Percentiles rank a stretch among this genome's conserved stretches.
phyloP scores from a whole-genome alignment of 768 basidiomycete species.

The Leccinum aurantiacum region DNA sequence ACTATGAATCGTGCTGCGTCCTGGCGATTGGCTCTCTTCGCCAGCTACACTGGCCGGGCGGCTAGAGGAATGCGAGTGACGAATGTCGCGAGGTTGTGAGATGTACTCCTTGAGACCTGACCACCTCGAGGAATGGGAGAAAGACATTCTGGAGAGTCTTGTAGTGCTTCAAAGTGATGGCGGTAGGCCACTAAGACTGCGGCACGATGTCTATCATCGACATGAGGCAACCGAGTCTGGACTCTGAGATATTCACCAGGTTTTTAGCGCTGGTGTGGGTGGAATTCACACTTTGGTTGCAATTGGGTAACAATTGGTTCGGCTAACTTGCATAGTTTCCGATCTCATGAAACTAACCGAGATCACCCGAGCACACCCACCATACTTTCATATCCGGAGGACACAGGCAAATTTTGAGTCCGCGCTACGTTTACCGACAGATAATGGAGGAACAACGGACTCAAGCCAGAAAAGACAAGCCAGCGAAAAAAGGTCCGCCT shows the following conservation, averaged over 20 bases:
- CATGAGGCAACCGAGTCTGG: constrained; percentile 4
- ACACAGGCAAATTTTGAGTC: constrained; percentile 6
- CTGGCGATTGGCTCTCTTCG: constrained; percentile 23
- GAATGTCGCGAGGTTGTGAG: constrained; percentile 40
- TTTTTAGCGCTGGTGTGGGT: neutral
- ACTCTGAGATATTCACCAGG: neutral
- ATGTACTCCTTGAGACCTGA: constrained; percentile 51
- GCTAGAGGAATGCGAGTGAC: constrained; percentile 24
- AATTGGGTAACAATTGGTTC: constrained; percentile 3
- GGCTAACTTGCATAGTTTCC: no score
- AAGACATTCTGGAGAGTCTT: constrained; percentile 24
- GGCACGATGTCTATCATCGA: constrained; percentile 7
- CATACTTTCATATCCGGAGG: neutral
- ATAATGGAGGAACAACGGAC: constrained; percentile 10
- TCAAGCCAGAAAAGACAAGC: constrained; percentile 5
- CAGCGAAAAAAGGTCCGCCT: constrained; percentile 17
- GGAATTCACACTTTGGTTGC: neutral
- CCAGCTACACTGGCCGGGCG: constrained; percentile 13
- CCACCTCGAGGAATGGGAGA: constrained; percentile 34
- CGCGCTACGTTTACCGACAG: constrained; percentile 1
- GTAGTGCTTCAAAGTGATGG: constrained; percentile 4
- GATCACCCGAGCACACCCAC: neutral
- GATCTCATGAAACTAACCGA: neutral
- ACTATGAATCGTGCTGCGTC: constrained; percentile 35
- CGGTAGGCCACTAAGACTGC: neutral